phyloP scores from a whole-genome alignment of 495 filamentous ascomycete genomes.

The Annulohypoxylon nitens region DNA sequence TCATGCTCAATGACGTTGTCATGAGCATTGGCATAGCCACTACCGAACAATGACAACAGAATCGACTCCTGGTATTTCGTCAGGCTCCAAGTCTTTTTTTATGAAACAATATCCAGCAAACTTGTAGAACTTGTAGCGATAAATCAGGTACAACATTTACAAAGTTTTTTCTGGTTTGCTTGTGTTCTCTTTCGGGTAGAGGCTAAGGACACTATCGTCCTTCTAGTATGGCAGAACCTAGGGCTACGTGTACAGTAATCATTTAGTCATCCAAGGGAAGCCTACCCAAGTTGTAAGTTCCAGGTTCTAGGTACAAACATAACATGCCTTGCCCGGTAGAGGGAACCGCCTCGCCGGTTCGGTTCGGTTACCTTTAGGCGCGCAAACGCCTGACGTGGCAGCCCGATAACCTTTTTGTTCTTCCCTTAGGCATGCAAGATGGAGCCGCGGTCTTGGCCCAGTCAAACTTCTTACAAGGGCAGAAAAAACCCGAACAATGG shows the following conservation, averaged over 20 bases:
- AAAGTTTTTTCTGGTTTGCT: constrained; percentile 10
- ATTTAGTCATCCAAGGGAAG: constrained; percentile 29
- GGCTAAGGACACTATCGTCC: background rate
- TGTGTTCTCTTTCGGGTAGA: background rate
- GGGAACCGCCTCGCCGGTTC: constrained; percentile 34
- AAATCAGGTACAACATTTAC: constrained; percentile 1
- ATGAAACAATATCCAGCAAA: background rate
- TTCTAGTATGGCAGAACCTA: constrained; percentile 8
- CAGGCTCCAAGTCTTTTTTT: background rate
- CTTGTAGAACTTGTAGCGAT: background rate
- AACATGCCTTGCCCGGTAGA: constrained; percentile 6
- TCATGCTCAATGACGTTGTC: background rate
- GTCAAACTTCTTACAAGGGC: constrained; percentile 19
- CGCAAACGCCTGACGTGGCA: constrained; percentile 23
- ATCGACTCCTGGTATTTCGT: background rate
- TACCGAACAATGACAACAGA: background rate
- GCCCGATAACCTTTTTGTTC: constrained; percentile 7
- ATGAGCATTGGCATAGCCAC: background rate
- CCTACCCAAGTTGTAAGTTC: background rate
- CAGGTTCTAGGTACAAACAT: constrained; percentile 18
- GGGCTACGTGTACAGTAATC: constrained; percentile 15
- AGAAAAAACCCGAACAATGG: constrained; percentile 34
- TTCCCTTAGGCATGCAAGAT: constrained; percentile 3
- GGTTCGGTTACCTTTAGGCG: constrained; percentile 5
- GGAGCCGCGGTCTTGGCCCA: constrained; percentile 13